Conservation (phyloP, 257 asterid genomes). For the Nicotiana noctiflora region DNA sequence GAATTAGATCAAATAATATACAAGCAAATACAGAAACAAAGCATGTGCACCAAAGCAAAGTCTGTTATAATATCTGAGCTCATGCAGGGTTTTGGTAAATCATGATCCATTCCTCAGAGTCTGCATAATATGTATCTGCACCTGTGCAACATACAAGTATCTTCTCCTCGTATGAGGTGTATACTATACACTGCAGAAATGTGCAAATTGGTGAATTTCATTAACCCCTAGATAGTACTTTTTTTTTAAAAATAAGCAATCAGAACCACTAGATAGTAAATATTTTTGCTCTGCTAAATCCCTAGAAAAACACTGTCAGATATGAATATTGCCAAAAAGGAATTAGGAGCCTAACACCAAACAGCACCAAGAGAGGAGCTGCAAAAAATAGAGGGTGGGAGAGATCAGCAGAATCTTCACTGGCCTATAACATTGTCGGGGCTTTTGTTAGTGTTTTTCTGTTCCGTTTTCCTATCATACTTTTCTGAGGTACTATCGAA, state of each 20-base stretch:
- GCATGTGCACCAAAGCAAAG: not conserved
- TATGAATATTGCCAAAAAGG: not conserved
- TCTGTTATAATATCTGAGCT: not conserved
- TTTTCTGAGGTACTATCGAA: not conserved
- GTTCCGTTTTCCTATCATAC: not conserved
- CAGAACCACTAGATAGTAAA: not conserved
- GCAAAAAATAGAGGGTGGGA: constrained; percentile 1
- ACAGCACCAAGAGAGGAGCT: constrained; percentile 1
- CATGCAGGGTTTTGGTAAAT: not conserved
- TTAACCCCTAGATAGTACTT: not conserved
- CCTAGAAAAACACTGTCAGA: not conserved
- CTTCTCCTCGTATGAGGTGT: not conserved
- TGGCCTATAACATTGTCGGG: not conserved
- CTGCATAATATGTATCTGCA: not conserved
- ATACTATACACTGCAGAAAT: not conserved
- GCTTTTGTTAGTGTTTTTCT: constrained; percentile 1
- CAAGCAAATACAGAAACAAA: not conserved
- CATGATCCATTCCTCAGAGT: not conserved
- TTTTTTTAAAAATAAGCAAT: too few species aligned
- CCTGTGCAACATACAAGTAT: not conserved
- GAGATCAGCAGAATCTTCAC: constrained; percentile 5
- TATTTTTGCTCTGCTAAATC: constrained; percentile 1
- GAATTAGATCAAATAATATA: not conserved
- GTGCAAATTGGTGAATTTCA: not conserved
- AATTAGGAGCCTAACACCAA: not conserved